Evolutionary conservation across 208 protist genomes (phyloP), one percentile per base, ranked within the genome.

Genomic region (Leishmania amazonensis): DNA sequence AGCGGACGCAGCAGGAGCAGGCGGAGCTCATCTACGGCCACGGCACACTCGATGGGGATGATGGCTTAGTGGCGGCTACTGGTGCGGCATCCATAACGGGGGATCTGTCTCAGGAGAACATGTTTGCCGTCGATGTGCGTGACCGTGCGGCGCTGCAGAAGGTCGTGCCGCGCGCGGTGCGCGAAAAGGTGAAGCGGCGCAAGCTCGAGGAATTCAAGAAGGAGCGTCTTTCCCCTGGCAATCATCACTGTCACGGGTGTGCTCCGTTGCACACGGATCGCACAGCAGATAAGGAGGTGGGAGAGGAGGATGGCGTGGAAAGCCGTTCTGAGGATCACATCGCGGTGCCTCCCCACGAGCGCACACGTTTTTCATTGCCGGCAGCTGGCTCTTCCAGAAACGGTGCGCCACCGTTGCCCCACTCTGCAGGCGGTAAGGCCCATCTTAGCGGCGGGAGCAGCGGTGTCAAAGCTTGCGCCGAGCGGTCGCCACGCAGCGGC

Each of bases 1-100:
- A 89, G 58, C 85, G 86, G 6, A 75, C 76, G 40, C 93, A 96
- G 85, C 91, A 93, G 78, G 81, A 89, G 78, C 83, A 87, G 81
- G 87, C 87, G 42, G 88, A 93, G 81, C 83, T 85, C 53, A 88
- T 95, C 64, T 96, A 96, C 79, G 91, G 91, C 67, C 65, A 80
- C 53, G 73, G 77, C 40, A 53, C 54, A 2, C 67, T 87, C 54
- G 78, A 78, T 11, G 75, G 5, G n/a, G 81, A 83, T 21, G 64
- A 78, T 9, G 79, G 82, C 60, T 68, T 70, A 54, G 62, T 35
- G 0, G 57, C 38, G 75, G 60, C 17, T 35, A 24, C 78, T 45
- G 68, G 68, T 5, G 45, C 45, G 45, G 68, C 35, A 38, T 38
- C 68, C 45, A 24, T 53, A 17, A 38, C 42, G 40, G 21, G 68